phyloP scores from a whole-genome alignment of 306 rosid species.

The Fragaria ananassa region DNA sequence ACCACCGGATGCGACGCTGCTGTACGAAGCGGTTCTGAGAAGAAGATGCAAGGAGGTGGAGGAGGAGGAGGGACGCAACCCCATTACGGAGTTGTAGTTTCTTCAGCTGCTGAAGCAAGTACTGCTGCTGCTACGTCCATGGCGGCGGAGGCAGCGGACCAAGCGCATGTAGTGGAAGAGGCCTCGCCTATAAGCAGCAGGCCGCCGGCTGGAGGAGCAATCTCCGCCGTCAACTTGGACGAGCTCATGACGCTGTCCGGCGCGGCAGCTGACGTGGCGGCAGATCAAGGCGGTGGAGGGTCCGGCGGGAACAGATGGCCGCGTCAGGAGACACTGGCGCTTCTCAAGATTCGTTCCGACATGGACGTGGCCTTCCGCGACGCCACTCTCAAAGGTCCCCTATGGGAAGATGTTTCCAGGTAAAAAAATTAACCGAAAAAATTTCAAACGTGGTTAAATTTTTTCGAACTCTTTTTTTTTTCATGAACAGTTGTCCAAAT shows the following conservation, averaged over 20 bases:
- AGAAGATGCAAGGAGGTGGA: neutral
- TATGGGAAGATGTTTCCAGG: slow-evolving; percentile 57
- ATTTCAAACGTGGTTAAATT: neutral
- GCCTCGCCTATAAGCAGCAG: slow-evolving; percentile 53
- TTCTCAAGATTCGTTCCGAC: slow-evolving; percentile 47
- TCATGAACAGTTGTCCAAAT: neutral
- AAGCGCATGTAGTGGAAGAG: slow-evolving; percentile 34
- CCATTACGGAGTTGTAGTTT: slow-evolving; percentile 9
- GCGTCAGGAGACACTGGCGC: slow-evolving; percentile 44
- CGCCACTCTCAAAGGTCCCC: slow-evolving; percentile 48
- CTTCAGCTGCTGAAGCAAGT: neutral
- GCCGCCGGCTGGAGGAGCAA: slow-evolving; percentile 32
- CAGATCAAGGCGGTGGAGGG: slow-evolving; percentile 14
- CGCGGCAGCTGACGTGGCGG: slow-evolving; percentile 8
- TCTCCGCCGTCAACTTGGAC: slow-evolving; percentile 34
- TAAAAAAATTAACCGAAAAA: neutral
- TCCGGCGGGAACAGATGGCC: slow-evolving; percentile 48
- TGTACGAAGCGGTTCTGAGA: neutral
- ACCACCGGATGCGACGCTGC: neutral
- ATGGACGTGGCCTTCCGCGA: slow-evolving; percentile 47
- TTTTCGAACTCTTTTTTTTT: too few relatives aligned
- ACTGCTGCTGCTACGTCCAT: neutral
- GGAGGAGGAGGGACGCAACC: slow-evolving; percentile 25
- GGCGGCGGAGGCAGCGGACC: slow-evolving; percentile 13
- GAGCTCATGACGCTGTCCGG: slow-evolving; percentile 37